These are phyloP conservation scores for Cyberlindnera maritima DNA, from an alignment of 805 yeast genomes.

Conservation along the genomic window DNA sequence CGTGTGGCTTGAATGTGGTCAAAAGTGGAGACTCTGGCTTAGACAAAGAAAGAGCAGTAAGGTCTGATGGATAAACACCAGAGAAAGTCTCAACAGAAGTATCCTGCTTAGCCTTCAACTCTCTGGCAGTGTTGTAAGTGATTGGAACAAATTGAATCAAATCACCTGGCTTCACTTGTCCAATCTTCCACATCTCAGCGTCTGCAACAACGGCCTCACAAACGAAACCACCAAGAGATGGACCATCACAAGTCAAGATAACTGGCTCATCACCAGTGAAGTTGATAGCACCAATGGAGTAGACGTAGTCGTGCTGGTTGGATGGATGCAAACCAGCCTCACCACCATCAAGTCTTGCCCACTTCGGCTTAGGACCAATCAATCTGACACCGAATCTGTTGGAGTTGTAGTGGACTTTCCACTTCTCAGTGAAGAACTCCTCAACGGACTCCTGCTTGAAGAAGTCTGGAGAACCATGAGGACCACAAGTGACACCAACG, in stretches of 20 bases:
- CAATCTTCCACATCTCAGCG: constrained; percentile 98
- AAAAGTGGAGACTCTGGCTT: constrained; percentile 71
- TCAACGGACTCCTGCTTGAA: constrained; percentile 72
- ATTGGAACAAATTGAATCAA: constrained; percentile 76
- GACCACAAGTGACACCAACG: constrained; percentile 94
- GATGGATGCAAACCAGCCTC: constrained; percentile 98
- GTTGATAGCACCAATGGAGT: constrained; percentile 93
- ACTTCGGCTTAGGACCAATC: constrained; percentile 92
- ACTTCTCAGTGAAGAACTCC: constrained; percentile 70
- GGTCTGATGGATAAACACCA: constrained; percentile 37
- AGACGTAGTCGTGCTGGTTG: constrained; percentile 97
- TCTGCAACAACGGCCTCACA: constrained; percentile 95
- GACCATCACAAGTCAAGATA: constrained; percentile 95
- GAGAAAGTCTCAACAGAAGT: constrained; percentile 39
- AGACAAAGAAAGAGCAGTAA: constrained; percentile 32
- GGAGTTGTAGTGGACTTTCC: constrained; percentile 97
- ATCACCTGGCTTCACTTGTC: constrained; percentile 97
- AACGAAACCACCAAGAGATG: constrained; percentile 95
- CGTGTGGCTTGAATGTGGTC: constrained; percentile 44
- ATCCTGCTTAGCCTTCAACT: constrained; percentile 62
- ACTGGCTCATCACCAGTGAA: constrained; percentile 99
- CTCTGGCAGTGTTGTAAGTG: constrained; percentile 62
- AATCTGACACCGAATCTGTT: constrained; percentile 95
- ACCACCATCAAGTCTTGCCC: constrained; percentile 97
- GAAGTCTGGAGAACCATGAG: constrained; percentile 97